Percentiles rank a stretch among this genome's conserved stretches.
These are phyloP conservation scores for Rhizoclosmatium sp. DNA, from an alignment of 192 early-diverging fungal genomes.

Conservation along the genomic window DNA sequence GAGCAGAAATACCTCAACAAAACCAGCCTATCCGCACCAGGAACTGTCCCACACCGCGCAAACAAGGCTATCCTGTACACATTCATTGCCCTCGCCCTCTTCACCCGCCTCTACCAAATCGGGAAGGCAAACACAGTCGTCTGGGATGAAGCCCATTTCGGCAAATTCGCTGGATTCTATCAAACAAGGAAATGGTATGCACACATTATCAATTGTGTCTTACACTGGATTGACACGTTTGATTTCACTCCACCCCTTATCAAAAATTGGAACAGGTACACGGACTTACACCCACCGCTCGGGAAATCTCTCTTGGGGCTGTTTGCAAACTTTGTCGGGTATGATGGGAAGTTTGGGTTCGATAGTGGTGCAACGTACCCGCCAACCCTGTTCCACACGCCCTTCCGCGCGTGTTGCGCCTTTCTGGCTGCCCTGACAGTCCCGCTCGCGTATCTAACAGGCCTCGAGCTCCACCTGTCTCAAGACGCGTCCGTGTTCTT, in stretches of 20 bases:
- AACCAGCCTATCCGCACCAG: background rate
- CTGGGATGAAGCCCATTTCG: conserved; percentile 72
- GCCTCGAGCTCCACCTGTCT: conserved; percentile 74
- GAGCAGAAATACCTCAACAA: conserved; percentile 4
- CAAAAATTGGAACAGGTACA: conserved; percentile 60
- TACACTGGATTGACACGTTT: background rate
- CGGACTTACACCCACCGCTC: conserved; percentile 97
- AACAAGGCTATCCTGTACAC: background rate
- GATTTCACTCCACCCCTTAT: background rate
- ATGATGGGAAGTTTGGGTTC: conserved; percentile 86
- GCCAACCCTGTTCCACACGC: conserved; percentile 75
- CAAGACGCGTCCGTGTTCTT: conserved; percentile 72
- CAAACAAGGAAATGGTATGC: conserved; percentile 79
- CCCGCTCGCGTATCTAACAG: conserved; percentile 90
- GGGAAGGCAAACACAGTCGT: conserved; percentile 23
- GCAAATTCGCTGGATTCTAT: conserved; percentile 93
- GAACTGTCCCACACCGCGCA: background rate
- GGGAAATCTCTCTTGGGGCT: conserved; percentile 95
- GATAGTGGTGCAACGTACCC: conserved; percentile 81
- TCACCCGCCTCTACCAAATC: conserved; percentile 29
- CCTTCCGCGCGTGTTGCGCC: conserved; percentile 90
- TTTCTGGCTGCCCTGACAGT: conserved; percentile 85
- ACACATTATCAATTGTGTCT: background rate
- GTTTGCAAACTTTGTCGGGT: conserved; percentile 82
- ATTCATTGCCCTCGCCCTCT: conserved; percentile 6